Evolutionary conservation across 352 stramenopile genomes (phyloP).

Genomic region (Peronospora belbahrii): DNA sequence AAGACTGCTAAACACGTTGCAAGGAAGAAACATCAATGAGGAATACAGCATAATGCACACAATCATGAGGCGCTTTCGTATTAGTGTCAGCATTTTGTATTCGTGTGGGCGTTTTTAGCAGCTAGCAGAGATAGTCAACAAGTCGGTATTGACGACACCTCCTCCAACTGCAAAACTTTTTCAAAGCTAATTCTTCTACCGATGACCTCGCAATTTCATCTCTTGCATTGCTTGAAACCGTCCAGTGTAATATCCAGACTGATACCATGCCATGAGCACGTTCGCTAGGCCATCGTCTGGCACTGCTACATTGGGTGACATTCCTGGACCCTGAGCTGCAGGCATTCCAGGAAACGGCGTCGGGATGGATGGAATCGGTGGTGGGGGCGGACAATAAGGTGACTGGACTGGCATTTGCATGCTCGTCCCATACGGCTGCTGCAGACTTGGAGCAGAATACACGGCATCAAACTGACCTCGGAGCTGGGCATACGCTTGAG

Average conservation of each 20-base stretch:
- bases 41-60: not conserved
- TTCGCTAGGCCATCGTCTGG: conserved; percentile 60
- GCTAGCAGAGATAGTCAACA: conserved; percentile 2
- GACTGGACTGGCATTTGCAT: conserved; percentile 17
- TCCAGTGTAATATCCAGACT: conserved; percentile 77
- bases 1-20: conserved; percentile 26
- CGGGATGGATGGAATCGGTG: conserved; percentile 16
- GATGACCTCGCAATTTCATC: conserved; percentile 36
- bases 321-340: conserved; percentile 13
- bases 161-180: not conserved
- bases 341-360: conserved; percentile 24
- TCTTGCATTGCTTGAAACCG: conserved; percentile 74
- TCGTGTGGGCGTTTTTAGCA: conserved; percentile 1
- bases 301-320: conserved; percentile 5
- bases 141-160: not conserved
- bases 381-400: conserved; percentile 22
- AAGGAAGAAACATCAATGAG: conserved; percentile 62
- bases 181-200: conserved; percentile 13
- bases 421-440: conserved; percentile 12
- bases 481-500: conserved; percentile 56
- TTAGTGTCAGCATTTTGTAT: too few relatives aligned
- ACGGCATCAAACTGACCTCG: conserved; percentile 47
- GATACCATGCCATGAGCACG: conserved; percentile 76
- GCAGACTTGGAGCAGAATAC: conserved; percentile 19
- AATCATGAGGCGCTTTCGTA: conserved; percentile 1